phyloP scores from a whole-genome alignment of 1,139 yeast genomes.

The Zygoascus sp. region DNA sequence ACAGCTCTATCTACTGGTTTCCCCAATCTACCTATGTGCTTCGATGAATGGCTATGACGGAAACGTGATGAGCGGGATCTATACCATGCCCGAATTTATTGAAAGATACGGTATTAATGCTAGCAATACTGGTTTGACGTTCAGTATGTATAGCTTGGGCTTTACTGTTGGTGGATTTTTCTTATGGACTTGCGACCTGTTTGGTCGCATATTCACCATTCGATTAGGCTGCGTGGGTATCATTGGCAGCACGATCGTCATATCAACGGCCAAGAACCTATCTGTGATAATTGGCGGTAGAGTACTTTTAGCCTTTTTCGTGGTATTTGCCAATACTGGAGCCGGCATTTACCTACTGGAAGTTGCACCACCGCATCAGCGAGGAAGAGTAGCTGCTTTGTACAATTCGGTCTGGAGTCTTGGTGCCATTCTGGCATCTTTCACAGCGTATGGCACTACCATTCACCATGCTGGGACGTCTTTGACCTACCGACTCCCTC shows the following conservation, averaged over 20 bases:
- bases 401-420: conserved; percentile 13
- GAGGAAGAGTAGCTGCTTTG: conserved; percentile 14
- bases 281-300: conserved; percentile 17
- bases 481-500: conserved; percentile 13
- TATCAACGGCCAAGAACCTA: conserved; percentile 14
- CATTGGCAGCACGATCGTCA: conserved; percentile 19
- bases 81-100: conserved; percentile 16
- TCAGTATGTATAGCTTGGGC: conserved; percentile 17
- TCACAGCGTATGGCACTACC: conserved; percentile 12
- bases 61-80: conserved; percentile 17
- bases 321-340: conserved; percentile 8
- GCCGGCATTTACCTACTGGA: conserved; percentile 13
- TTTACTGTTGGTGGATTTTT: conserved; percentile 15
- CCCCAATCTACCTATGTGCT: conserved; percentile 17
- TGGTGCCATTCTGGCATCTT: conserved; percentile 17
- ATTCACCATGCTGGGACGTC: conserved; percentile 3
- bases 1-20: conserved; percentile 14
- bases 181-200: conserved; percentile 15
- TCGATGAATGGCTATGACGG: conserved; percentile 22
- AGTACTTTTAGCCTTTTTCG: conserved; percentile 17
- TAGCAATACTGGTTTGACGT: conserved; percentile 15
- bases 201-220: conserved; percentile 19
- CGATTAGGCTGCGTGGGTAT: conserved; percentile 19
- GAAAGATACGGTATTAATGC: conserved; percentile 13
- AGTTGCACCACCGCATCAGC: conserved; percentile 14